A percentile compares a stretch with the other conserved stretches of the same genome.
These are phyloP conservation scores for Brasenia schreberi DNA, from an alignment of 164 flowering plant genomes.

Conservation along the genomic window DNA sequence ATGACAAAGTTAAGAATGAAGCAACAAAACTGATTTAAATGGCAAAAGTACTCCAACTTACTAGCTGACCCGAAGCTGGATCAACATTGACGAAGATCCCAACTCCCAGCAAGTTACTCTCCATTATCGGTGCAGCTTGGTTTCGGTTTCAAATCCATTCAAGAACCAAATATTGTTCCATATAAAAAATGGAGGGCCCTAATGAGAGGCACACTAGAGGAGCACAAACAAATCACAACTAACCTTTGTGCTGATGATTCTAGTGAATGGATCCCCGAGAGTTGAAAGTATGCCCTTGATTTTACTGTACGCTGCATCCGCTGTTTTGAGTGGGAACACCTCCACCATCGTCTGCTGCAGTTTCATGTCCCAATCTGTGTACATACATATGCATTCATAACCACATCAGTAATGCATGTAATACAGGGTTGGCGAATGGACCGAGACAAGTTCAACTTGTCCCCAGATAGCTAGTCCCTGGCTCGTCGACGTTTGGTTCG, in stretches of 20 bases:
- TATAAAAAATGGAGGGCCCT: too few species aligned
- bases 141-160: too few species aligned
- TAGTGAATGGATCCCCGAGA: conserved; percentile 92
- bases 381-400: conserved; percentile 6
- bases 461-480: too few species aligned
- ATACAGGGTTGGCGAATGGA: too few species aligned
- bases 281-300: conserved; percentile 86
- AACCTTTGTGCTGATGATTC: conserved; percentile 96
- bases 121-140: too few species aligned
- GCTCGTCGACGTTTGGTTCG: too few species aligned
- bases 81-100: conserved; percentile 70
- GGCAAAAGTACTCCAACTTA: conserved; percentile 16
- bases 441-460: too few species aligned
- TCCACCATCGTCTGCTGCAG: conserved; percentile 98
- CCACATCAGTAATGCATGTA: neutral
- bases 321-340: conserved; percentile 79
- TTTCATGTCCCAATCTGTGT: conserved; percentile 83
- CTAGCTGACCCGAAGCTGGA: conserved; percentile 85
- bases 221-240: too few species aligned
- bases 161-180: too few species aligned
- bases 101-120: conserved; percentile 87
- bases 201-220: too few species aligned
- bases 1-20: too few species aligned
- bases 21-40: too few species aligned
- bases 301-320: conserved; percentile 91